Conservation (phyloP, 192 early-diverging fungal species). For the Backusella westeae region DNA sequence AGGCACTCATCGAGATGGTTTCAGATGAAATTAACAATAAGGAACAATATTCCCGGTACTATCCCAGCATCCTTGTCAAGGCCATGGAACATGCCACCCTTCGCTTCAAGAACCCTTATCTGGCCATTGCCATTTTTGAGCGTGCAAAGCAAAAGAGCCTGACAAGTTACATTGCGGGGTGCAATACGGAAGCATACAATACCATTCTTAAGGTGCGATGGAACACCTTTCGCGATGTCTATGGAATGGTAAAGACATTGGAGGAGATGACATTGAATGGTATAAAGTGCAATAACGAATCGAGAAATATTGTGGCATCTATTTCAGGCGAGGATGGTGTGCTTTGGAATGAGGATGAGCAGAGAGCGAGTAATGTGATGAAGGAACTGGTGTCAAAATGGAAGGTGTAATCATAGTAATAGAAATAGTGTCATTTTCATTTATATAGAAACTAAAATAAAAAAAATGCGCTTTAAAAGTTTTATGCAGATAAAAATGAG, state of each 20-base stretch:
- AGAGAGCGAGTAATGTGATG: constrained; percentile 17
- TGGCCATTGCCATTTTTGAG: constrained; percentile 45
- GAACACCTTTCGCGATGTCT: constrained; percentile 40
- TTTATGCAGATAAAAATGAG: not conserved
- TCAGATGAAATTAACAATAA: not conserved
- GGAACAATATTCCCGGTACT: constrained; percentile 9
- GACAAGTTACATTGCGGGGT: constrained; percentile 38
- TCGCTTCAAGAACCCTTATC: constrained; percentile 36
- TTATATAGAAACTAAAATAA: too few species aligned
- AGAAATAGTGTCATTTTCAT: not conserved
- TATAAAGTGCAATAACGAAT: constrained; percentile 29
- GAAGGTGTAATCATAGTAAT: not conserved
- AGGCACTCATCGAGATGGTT: not conserved
- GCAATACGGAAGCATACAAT: constrained; percentile 37
- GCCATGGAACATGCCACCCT: constrained; percentile 25
- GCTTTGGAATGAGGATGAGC: constrained; percentile 30
- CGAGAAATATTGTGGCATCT: constrained; percentile 12
- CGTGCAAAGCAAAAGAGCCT: constrained; percentile 33
- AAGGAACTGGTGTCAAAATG: constrained; percentile 28
- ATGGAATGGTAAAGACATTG: constrained; percentile 35
- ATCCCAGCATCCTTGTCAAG: constrained; percentile 1
- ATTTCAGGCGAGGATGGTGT: not conserved
- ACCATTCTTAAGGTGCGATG: constrained; percentile 32
- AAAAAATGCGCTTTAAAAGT: not conserved
- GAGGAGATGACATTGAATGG: constrained; percentile 43